Percentiles rank a stretch among this genome's conserved stretches.
Conservation (phyloP, 192 early-diverging fungal species). For the Gonapodya sp. region DNA sequence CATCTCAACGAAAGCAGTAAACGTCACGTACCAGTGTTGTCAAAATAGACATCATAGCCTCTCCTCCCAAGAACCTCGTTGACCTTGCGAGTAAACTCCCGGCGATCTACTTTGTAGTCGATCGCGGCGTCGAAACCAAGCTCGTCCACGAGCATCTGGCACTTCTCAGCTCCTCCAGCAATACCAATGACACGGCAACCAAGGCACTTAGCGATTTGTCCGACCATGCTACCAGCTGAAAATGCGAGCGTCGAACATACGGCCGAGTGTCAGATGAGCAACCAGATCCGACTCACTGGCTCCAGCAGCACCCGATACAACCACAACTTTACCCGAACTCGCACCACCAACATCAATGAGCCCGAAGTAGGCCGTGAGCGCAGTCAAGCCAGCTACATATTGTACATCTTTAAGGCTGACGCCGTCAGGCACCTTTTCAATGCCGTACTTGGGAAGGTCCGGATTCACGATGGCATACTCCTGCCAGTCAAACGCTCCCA, state of each 20-base stretch:
- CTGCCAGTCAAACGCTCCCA: constrained; percentile 28
- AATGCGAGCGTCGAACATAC: too few species aligned
- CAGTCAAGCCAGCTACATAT: background rate
- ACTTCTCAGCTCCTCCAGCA: constrained; percentile 42
- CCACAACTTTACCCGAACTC: constrained; percentile 25
- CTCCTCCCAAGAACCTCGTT: constrained; percentile 27
- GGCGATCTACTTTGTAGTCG: constrained; percentile 33
- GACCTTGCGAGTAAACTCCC: constrained; percentile 29
- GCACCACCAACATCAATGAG: constrained; percentile 25
- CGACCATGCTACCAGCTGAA: constrained; percentile 31
- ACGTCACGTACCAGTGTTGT: too few species aligned
- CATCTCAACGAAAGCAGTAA: too few species aligned
- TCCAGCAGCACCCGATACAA: constrained; percentile 41
- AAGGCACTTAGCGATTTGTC: constrained; percentile 20
- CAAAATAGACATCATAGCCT: constrained; percentile 36
- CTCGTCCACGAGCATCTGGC: constrained; percentile 31
- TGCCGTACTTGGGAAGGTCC: constrained; percentile 24
- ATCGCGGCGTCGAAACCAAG: constrained; percentile 39
- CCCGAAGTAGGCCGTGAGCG: constrained; percentile 2
- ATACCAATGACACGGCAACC: constrained; percentile 41
- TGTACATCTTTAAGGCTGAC: background rate
- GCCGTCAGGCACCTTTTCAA: constrained; percentile 13
- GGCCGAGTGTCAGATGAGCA: too few species aligned
- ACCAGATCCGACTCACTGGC: too few species aligned
- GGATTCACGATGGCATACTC: constrained; percentile 34